Percentiles rank a stretch among this genome's conserved stretches.
These are phyloP conservation scores for Geranomyces michiganensis DNA, from an alignment of 192 early-diverging fungal species.

Conservation along the genomic window DNA sequence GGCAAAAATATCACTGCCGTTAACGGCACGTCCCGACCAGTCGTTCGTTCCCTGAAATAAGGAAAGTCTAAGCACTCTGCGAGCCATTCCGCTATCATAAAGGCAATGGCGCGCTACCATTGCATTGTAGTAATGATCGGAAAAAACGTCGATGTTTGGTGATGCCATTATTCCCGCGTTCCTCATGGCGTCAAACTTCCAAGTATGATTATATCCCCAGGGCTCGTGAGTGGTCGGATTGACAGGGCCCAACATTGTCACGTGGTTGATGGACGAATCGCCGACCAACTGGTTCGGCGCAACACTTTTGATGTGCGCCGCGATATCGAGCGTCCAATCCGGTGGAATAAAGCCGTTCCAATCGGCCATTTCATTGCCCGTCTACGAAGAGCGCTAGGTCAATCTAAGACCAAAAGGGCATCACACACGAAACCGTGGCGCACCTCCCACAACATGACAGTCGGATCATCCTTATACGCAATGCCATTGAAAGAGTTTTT, in stretches of 20 bases:
- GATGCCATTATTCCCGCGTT: background rate
- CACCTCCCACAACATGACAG: too few species aligned
- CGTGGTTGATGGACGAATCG: background rate
- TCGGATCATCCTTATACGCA: too few species aligned
- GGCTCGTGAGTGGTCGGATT: background rate
- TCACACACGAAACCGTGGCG: too few species aligned
- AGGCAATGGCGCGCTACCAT: too few species aligned
- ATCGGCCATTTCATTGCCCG: too few species aligned
- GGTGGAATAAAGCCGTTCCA: background rate
- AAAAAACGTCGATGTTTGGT: slow-evolving; percentile 15
- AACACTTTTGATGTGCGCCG: background rate
- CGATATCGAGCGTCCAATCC: slow-evolving; percentile 14
- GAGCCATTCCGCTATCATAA: too few species aligned
- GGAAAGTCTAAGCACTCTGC: too few species aligned
- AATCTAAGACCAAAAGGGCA: too few species aligned
- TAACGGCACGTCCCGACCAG: background rate
- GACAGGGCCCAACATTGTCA: background rate
- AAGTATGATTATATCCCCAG: background rate
- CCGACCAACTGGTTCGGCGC: slow-evolving; percentile 3
- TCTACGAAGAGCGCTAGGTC: too few species aligned
- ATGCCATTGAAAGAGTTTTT: too few species aligned
- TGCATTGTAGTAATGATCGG: slow-evolving; percentile 9
- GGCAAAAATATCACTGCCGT: too few species aligned
- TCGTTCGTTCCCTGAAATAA: too few species aligned
- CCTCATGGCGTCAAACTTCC: background rate